Evolutionary conservation across 257 asterid species (phyloP), one percentile per base, ranked within the genome.

Genomic region (Linderniella brevidens): DNA sequence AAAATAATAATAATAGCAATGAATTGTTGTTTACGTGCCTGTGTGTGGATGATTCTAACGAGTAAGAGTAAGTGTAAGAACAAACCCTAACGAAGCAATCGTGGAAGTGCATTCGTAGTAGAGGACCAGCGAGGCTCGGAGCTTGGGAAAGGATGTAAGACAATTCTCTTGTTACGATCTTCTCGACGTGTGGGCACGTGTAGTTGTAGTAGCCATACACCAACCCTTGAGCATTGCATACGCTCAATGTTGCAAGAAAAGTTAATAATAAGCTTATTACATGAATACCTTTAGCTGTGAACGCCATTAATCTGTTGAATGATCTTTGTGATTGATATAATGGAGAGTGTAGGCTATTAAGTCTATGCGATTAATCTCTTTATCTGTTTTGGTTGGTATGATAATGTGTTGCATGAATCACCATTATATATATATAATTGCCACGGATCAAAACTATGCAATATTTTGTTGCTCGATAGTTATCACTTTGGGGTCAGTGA

Each of bases 71-170:
- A 37, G 1, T 63, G 40, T 5, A 9, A 35, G 32, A 45, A 19
- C 32, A 25, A 64, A 74, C 78, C 66, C 69, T 56, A 39, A 74
- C 78, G 68, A 70, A 65, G 38, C 82, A 74, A 47, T 74, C 82
- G 38, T 74, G 82, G 44, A 67, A 74, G 9, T 67, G 73, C 59
- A 74, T 59, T 47, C 82, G 61, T 7, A 70, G 68, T 3, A 74
- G 13, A 40, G 71, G 58, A 11, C 65, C 72, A 17, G 72, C 64
- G 20, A 73, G 65, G 4, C 53, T 39, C 2, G 77, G 81, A 14
- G 67, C 56, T 4, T 11, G 39, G 15, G 63, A 38, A 3, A 68
- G 63, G 51, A 43, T 54, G 1, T 35, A 35, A 39, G 69, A 41
- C 0, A 74, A 68, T 5, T 52, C 48, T 13, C 54, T 47, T 52